phyloP scores from a whole-genome alignment of 176 grass and related monocot species.

The Thinopyrum elongatum region DNA sequence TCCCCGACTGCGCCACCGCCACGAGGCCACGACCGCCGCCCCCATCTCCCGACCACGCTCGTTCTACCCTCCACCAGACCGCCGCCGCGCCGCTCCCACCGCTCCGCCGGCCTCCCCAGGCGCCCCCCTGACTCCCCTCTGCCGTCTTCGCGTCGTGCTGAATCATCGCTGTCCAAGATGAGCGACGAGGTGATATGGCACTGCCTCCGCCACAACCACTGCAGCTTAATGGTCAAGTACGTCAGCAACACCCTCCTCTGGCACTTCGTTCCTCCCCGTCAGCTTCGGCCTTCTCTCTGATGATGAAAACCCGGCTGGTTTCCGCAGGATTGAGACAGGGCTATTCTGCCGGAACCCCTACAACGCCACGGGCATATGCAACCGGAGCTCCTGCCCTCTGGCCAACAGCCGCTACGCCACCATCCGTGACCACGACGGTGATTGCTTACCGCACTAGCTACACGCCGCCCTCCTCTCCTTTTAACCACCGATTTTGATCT shows the following conservation, averaged over 20 bases:
- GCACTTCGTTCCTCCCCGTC: background rate
- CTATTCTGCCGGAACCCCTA: constrained; percentile 85
- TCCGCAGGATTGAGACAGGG: constrained; percentile 65
- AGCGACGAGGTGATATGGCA: constrained; percentile 98
- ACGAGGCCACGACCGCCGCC: background rate
- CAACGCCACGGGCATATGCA: constrained; percentile 89
- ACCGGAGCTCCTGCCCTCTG: constrained; percentile 90
- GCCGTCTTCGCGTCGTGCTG: background rate
- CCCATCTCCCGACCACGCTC: background rate
- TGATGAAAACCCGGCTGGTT: background rate
- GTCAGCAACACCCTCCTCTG: background rate
- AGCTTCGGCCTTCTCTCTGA: background rate
- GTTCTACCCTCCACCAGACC: background rate
- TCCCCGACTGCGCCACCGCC: background rate
- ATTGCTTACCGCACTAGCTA: background rate
- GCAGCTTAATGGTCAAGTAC: constrained; percentile 95
- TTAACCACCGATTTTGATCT: background rate
- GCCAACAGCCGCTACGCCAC: constrained; percentile 96
- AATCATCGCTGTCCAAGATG: constrained; percentile 23
- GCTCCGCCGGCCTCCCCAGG: no score
- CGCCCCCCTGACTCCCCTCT: no score
- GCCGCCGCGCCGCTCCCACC: no score
- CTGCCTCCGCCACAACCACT: constrained; percentile 93
- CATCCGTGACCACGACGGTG: constrained; percentile 80
- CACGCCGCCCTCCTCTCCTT: background rate